phyloP scores from a whole-genome alignment of 805 yeast genomes.

The Candida quercuum region DNA sequence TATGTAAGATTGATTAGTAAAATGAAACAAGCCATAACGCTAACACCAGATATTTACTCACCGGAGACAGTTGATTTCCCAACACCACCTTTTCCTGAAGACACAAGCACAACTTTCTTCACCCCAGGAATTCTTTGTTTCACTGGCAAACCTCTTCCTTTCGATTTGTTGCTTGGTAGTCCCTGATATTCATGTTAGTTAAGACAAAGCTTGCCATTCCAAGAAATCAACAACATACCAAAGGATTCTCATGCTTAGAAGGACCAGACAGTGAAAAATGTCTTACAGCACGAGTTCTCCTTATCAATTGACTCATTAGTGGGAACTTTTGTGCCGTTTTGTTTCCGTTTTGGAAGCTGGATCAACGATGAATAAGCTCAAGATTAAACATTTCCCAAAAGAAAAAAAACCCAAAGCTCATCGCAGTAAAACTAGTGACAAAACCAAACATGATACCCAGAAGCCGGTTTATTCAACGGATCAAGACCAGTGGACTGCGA shows the following conservation, averaged over 20 bases:
- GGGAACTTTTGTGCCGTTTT: no score
- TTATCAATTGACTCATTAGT: no score
- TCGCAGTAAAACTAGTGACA: no score
- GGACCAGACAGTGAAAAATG: background rate
- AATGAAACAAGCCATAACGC: background rate
- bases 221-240: constrained; percentile 38
- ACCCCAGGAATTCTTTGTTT: constrained; percentile 56
- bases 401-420: background rate
- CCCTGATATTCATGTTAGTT: constrained; percentile 12
- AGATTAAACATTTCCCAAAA: no score
- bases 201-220: background rate
- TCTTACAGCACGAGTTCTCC: no score
- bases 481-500: background rate
- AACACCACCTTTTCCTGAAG: constrained; percentile 78
- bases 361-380: no score
- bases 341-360: no score
- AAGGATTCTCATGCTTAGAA: constrained; percentile 42
- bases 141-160: constrained; percentile 50
- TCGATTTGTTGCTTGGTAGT: constrained; percentile 21
- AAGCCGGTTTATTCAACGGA: no score
- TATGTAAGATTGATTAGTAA: background rate
- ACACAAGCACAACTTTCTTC: constrained; percentile 58
- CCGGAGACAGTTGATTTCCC: constrained; percentile 70
- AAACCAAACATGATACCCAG: background rate
- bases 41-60: background rate